phyloP scores from a whole-genome alignment of 257 asterid genomes.

The Solanum virginianum region DNA sequence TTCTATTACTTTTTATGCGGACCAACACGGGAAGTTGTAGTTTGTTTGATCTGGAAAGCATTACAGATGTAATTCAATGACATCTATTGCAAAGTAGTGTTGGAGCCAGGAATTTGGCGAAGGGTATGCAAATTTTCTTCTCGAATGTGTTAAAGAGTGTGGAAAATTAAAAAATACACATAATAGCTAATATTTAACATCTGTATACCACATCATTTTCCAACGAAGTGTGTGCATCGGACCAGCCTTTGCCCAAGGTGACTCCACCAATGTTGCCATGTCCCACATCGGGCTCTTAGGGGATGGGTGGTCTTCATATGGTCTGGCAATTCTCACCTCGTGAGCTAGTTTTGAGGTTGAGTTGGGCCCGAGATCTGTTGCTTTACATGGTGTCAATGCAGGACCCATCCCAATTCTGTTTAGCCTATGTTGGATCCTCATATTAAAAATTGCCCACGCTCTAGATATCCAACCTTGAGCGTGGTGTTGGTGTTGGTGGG shows the following conservation, averaged over 20 bases:
- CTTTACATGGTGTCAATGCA: not conserved
- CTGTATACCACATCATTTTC: not conserved
- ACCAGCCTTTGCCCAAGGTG: not conserved
- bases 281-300: not conserved
- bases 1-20: not conserved
- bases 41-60: not conserved
- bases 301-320: not conserved
- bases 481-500: not conserved
- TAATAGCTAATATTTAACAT: not conserved
- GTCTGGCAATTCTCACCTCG: not conserved
- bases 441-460: not conserved
- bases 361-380: not conserved
- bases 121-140: not conserved
- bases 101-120: not conserved
- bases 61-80: not conserved
- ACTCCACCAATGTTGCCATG: not conserved
- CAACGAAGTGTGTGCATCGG: not conserved
- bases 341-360: not conserved
- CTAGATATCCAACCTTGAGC: not conserved
- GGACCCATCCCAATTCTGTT: not conserved
- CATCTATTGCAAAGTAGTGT: not conserved
- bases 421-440: not conserved
- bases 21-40: not conserved
- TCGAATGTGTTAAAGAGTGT: not conserved
- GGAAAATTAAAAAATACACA: not conserved